A percentile compares a stretch with the other conserved stretches of the same genome.
These are phyloP conservation scores for Nigrograna mackinnonii DNA, from an alignment of 2,329 filamentous ascomycete species.

Conservation along the genomic window DNA sequence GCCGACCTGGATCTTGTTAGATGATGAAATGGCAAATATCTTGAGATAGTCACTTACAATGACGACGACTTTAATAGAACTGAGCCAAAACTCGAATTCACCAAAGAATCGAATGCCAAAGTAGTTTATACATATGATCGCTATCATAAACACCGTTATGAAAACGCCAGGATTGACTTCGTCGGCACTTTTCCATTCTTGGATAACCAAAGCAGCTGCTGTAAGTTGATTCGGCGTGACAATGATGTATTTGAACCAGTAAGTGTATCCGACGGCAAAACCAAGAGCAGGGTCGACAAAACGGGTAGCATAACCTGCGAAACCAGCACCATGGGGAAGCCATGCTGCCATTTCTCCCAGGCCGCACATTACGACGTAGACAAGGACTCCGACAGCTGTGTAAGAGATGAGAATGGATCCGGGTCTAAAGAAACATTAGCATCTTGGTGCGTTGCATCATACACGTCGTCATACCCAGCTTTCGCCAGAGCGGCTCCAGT, in stretches of 20 bases:
- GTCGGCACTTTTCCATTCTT: conserved; percentile 71
- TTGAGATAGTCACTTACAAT: conserved; percentile 27
- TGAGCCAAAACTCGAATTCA: conserved; percentile 55
- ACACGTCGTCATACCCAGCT: conserved; percentile 39
- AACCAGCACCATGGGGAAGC: conserved; percentile 77
- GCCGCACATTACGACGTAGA: conserved; percentile 80
- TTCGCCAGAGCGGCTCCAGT: conserved; percentile 55
- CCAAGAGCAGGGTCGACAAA: conserved; percentile 82
- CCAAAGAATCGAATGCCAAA: conserved; percentile 62
- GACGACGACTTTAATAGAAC: conserved; percentile 49
- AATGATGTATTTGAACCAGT: conserved; percentile 78
- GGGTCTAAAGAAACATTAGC: conserved; percentile 48
- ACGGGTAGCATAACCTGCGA: conserved; percentile 78
- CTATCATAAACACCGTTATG: conserved; percentile 63
- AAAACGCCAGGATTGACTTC: conserved; percentile 77
- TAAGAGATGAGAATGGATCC: conserved; percentile 74
- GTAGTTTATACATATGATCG: conserved; percentile 50
- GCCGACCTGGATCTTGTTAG: conserved; percentile 31
- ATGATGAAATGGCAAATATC: neutral
- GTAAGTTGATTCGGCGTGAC: conserved; percentile 84
- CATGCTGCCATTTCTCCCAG: conserved; percentile 86
- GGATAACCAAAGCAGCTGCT: conserved; percentile 76
- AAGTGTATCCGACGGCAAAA: conserved; percentile 71
- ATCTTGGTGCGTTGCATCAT: conserved; percentile 1
- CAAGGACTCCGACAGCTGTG: conserved; percentile 69